Evolutionary conservation across 805 yeast species (phyloP), one percentile per base, ranked within the genome.

Genomic region (Pichia thaimueangensis): DNA sequence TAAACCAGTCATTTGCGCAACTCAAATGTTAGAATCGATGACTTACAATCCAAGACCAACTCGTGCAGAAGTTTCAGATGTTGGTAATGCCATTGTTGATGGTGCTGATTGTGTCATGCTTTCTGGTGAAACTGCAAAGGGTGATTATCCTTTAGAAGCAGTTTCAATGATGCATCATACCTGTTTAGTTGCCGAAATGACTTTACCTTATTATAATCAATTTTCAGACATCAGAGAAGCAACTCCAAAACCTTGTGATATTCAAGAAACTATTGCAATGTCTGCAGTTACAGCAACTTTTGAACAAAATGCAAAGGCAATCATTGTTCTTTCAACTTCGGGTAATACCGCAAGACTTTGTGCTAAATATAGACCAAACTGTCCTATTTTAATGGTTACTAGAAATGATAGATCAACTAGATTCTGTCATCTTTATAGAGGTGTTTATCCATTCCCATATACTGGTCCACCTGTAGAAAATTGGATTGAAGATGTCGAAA

Each of bases 71-170:
- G 98, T 93, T 49, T 83, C 95, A 45, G 98, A 93, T 69, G 98
- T 93, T 52, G 98, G 98, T 73, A 93, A 93, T 71, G 98, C 98
- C 58, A 86, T 93, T 55, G 78, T 93, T 65, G 98, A 93, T 64
- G 98, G 98, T 73, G 97, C 97, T 62, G 98, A 93, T 76, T 93
- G 98, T 85, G 97, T 93, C 66, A 93, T 93, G 98, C 80, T 93
- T 67, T 85, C 95, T 45, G 98, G 98, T 68, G 98, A 93, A 76
- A 93, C 98, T 59, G 98, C 98, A 63, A 93, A 93, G 82, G 98
- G 98, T 76, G 80, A 81, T 78, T 93, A 93, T 77, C 98, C 98
- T 67, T 69, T 82, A 51, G 95, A 93, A 76, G 96, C 98, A 51
- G 98, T 93, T 53, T 76, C 89, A 56, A 89, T 93, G 89, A 93